These are phyloP conservation scores for Salvia splendens DNA, from an alignment of 257 asterid genomes.

Conservation along the genomic window DNA sequence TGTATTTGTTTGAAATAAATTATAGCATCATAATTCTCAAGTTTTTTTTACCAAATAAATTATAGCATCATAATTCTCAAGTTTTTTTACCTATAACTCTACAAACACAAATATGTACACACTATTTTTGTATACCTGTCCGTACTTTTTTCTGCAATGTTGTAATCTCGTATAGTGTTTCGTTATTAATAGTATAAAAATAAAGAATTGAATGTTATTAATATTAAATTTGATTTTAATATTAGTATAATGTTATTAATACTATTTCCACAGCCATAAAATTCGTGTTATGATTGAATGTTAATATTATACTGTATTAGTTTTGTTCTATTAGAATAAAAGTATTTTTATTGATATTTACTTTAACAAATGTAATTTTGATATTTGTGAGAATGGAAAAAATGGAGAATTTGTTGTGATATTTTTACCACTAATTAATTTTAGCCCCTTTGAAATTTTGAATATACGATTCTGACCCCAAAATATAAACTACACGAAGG, in stretches of 20 bases:
- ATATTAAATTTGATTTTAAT: too few species aligned
- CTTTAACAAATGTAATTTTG: not conserved
- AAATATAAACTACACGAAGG: not conserved
- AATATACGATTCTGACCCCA: slow-evolving; percentile 1
- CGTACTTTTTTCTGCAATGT: not conserved
- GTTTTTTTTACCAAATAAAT: slow-evolving; percentile 6
- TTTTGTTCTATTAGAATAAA: too few species aligned
- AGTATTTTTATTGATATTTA: too few species aligned
- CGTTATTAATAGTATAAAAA: not conserved
- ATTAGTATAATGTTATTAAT: too few species aligned
- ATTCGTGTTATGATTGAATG: too few species aligned
- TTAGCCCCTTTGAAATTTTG: not conserved
- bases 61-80: not conserved
- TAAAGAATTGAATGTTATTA: not conserved
- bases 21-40: not conserved
- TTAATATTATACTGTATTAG: too few species aligned
- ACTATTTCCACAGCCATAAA: too few species aligned
- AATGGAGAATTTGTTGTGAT: too few species aligned
- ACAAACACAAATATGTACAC: not conserved
- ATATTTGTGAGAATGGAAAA: too few species aligned
- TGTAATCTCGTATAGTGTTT: not conserved
- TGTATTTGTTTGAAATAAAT: slow-evolving; percentile 1
- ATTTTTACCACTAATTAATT: not conserved
- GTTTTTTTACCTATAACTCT: not conserved
- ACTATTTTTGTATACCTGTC: not conserved